These are phyloP conservation scores for Colletotrichum orchidophilum DNA, from an alignment of 2,329 filamentous ascomycete species.

Conservation along the genomic window DNA sequence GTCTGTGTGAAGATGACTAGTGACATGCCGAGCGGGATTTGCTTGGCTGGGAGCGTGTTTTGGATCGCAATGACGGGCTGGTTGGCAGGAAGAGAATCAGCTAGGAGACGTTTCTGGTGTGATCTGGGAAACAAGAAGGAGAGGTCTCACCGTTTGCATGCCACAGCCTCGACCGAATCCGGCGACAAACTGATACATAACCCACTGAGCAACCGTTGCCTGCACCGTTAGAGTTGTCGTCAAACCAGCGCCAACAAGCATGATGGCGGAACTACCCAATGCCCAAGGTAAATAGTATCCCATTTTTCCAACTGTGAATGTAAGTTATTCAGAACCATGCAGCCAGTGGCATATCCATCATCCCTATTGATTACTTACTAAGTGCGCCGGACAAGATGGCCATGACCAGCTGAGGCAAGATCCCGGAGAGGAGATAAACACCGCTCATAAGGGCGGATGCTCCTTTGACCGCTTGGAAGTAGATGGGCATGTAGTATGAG, in stretches of 20 bases:
- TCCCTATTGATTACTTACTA: conserved; percentile 5
- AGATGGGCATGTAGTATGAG: conserved; percentile 36
- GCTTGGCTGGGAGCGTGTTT: not conserved
- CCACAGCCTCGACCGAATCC: conserved; percentile 55
- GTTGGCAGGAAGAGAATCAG: too few species aligned
- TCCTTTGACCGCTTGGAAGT: conserved; percentile 37
- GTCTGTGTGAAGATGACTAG: not conserved
- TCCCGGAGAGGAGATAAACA: conserved; percentile 29
- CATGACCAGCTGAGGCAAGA: conserved; percentile 28
- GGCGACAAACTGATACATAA: conserved; percentile 54
- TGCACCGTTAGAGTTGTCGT: conserved; percentile 48
- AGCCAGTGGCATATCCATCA: not conserved
- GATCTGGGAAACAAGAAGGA: accelerated
- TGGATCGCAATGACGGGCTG: conserved; percentile 11
- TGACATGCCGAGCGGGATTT: not conserved
- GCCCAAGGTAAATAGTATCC: conserved; percentile 30
- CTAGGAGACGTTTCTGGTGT: not conserved
- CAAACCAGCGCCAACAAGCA: conserved; percentile 46
- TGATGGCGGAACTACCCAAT: conserved; percentile 47
- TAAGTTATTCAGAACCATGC: not conserved
- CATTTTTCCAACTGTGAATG: conserved; percentile 39
- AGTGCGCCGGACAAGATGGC: conserved; percentile 19
- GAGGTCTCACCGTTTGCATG: conserved; percentile 47
- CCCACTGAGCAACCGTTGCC: conserved; percentile 38
- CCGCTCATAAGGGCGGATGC: conserved; percentile 36